A percentile compares a stretch with the other conserved stretches of the same genome.
phyloP scores from a whole-genome alignment of 176 grass and related monocot species.

The Lolium rigidum region DNA sequence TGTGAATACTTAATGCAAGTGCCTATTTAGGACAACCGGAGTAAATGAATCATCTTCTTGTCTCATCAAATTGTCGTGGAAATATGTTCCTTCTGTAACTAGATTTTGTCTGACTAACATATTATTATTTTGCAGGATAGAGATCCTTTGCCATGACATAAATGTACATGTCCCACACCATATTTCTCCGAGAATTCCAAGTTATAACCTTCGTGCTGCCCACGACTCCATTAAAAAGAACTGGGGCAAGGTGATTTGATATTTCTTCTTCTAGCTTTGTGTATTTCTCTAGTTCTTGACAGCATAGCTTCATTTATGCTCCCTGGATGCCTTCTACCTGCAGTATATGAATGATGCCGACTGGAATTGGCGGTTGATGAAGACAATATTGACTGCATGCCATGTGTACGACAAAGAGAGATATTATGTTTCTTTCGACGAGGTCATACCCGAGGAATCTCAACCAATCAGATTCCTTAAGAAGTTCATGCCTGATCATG shows the following conservation, averaged over 20 bases:
- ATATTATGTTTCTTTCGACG: conserved; percentile 88
- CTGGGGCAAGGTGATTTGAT: conserved; percentile 77
- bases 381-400: conserved; percentile 94
- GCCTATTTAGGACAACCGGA: background rate
- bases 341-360: conserved; percentile 94
- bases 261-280: background rate
- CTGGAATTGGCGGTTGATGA: conserved; percentile 99
- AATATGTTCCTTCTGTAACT: conserved; percentile 31
- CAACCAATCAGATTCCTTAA: conserved; percentile 84
- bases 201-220: conserved; percentile 86
- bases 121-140: conserved; percentile 74
- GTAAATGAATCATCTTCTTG: background rate
- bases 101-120: conserved; percentile 24
- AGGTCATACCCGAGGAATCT: conserved; percentile 73
- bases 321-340: conserved; percentile 27
- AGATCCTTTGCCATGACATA: conserved; percentile 97
- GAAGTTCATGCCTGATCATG: conserved; percentile 85
- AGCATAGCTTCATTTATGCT: conserved; percentile 41
- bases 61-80: conserved; percentile 14
- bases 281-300: conserved; percentile 26
- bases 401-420: conserved; percentile 92
- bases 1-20: background rate
- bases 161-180: conserved; percentile 98
- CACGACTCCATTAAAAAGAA: conserved; percentile 80
- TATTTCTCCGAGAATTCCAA: conserved; percentile 95